Base-by-base conservation (phyloP, 2,329 filamentous ascomycete genomes). In the Talaromyces sp. region DNA sequence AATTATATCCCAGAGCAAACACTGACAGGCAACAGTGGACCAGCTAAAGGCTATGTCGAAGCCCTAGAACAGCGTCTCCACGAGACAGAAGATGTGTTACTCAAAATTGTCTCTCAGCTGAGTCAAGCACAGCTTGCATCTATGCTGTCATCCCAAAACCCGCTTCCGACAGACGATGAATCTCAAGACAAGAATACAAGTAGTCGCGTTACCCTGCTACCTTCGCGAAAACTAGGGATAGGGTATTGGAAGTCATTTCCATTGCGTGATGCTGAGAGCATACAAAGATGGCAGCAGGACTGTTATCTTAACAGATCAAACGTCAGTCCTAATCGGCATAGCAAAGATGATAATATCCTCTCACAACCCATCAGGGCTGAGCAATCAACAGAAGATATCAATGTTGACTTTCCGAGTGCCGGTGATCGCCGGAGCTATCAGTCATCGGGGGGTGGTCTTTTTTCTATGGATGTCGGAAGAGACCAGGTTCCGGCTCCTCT, bases 21-120 rank as follows among this genome's bases (percentile, higher is more conserved):
- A 47, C 35, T 60, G 24, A 60, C 27, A 13, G 14, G 41, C n/a
- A 31, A 31, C 43, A 82, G 80, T 60, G 80, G 80, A 1, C 80
- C 80, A 7, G 76, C 79, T n/a, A 82, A 82, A 66, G 80, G 80
- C 8, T 81, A 82, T 60, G 75, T 79, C 19, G 80, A 82, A 69
- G 76, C 78, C 16, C 68, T 82, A 19, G 80, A 82, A 56, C 72
- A 78, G 27, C 74, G 80, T 43, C 73, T 82, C 0, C 73, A 76
- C 52, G 75, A 80, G 56, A 81, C 80, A 0, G 80, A 82, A 66
- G 73, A 68, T 1, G 72, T 78, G 14, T 70, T 82, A 13, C 65
- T 82, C 9, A 74, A 71, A 22, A 63, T 81, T 8, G 71, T 81
- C 3, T 71, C 75, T 14, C 70, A 75, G 3, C 66, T 78, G 27